Base-by-base conservation (phyloP, 495 filamentous ascomycete species). In the Lasiosphaeria miniovina region DNA sequence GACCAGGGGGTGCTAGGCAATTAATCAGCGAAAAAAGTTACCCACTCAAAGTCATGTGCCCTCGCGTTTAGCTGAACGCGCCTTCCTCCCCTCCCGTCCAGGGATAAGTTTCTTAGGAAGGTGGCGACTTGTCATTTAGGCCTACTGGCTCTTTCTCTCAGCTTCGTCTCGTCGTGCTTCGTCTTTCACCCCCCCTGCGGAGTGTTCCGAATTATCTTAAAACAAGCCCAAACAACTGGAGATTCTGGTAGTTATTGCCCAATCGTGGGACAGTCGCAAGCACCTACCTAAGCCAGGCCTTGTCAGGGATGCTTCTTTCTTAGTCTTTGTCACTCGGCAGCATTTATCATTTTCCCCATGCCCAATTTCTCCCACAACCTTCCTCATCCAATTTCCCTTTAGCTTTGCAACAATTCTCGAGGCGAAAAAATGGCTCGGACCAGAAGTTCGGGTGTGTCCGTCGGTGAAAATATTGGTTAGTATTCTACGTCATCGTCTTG, bases 41-140 rank as follows among this genome's bases (percentile, higher is more conserved):
- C 32, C 35, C 11, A 15, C 49, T 55, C 31, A 41, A 55, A 33
- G 59, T 67, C 67, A 69, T 57, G 67, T 69, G 67, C 46, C 41
- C 58, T 67, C 67, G 67, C 64, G 67, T 69, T 35, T 14, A 54
- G 49, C 46, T 38, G 33, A 60, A 60, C 67, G 67, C 64, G 64
- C 36, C 32, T 43, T 55, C 45, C 55, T 53, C 45, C 38, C 54
- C 51, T 50, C 45, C 55, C 49, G 14, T 36, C 12, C 41, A 40
- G 10, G 33, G 40, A 52, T 33, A 24, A 38, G 36, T 52, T 62
- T 49, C 33, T n/a, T 40, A 38, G 56, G 57, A 55, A 61, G 58
- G 64, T 58, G 46, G 55, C 11, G 40, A 10, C 34, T 31, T 34
- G 10, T 32, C 32, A 17, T 36, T 46, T 46, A 5, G 15, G 43